A percentile compares a stretch with the other conserved stretches of the same genome.
Conservation (phyloP, 495 filamentous ascomycete species). For the Sporormia fimetaria region DNA sequence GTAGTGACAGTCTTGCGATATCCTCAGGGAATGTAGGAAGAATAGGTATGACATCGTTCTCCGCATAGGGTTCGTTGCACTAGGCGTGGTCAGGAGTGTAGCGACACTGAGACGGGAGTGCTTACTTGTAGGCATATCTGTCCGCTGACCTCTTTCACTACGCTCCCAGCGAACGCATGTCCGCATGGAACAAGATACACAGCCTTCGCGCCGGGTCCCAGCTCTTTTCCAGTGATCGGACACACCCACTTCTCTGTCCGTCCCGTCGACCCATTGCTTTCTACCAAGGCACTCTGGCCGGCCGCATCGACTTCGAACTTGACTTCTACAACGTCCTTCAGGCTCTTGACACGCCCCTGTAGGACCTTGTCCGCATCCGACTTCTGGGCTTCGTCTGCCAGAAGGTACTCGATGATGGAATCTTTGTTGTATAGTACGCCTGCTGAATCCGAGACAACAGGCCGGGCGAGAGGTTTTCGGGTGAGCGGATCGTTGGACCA, state of each 20-base stretch:
- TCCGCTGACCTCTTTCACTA: conserved; percentile 63
- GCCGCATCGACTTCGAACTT: conserved; percentile 53
- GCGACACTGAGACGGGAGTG: conserved; percentile 3
- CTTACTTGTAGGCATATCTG: conserved; percentile 51
- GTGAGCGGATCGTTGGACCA: conserved; percentile 84
- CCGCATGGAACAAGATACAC: conserved; percentile 93
- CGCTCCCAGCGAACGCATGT: conserved; percentile 81
- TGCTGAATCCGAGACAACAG: conserved; percentile 72
- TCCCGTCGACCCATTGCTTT: conserved; percentile 4
- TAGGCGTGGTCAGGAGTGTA: conserved; percentile 31
- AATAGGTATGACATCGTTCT: conserved; percentile 74
- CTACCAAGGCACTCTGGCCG: conserved; percentile 28
- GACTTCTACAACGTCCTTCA: conserved; percentile 83
- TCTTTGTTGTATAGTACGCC: conserved; percentile 95
- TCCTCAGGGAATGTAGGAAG: conserved; percentile 61
- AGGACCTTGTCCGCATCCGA: conserved; percentile 55
- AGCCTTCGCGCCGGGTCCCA: conserved; percentile 67
- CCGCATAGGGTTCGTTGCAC: conserved; percentile 64
- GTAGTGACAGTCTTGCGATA: conserved; percentile 51
- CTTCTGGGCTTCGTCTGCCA: conserved; percentile 44
- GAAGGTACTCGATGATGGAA: conserved; percentile 67
- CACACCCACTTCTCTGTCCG: conserved; percentile 56
- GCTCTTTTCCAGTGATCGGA: conserved; percentile 73
- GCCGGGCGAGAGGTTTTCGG: conserved; percentile 55
- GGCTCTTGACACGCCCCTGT: conserved; percentile 59